Base-by-base conservation (phyloP, 225 moss, liverwort and hornwort species). In the Pleurozium schreberi region DNA sequence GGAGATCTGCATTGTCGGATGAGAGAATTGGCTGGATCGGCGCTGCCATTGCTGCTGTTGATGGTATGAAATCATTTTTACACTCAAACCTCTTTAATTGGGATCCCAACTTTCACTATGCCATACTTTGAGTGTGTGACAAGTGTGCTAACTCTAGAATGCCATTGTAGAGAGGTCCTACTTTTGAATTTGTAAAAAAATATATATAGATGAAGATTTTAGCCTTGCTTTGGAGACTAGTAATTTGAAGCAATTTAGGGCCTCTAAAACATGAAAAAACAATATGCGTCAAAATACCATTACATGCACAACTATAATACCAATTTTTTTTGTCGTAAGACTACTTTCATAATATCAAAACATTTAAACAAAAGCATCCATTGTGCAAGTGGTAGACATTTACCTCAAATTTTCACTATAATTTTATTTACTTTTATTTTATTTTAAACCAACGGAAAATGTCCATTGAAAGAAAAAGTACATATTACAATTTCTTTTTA, bases 31-130 rank as follows among this genome's bases (percentile, higher is more conserved):
- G 83, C 63, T 94, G 94, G 94, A 84, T 93, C 27, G 82, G 92
- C 58, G 92, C 93, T 28, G 93, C 88, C 38, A 89, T 93, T 52
- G 90, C 94, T 59, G 91, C 93, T 50, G 89, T 93, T 66, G 94
- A 94, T 63, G 93, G 94, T 94, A 90, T 18, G 88, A 52, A 67
- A 18, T 42, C 18, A 58, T 55, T 28, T 50, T 67, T n/a, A 64
- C 23, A 47, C 49, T 64, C 64, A 11, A 82, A 82, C 36, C 47
- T 82, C 26, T 83, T 65, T 36, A 83, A 83, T 83, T 38, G 80
- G 80, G 30, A 43, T 42, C 20, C 31, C 60, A 80, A 31, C 19
- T 80, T 42, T 42, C 80, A 80, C 60, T 60, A 50, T 50, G 65
- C 17, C 64, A 12, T 49, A 50, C 36, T 63, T 82, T 33, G 25